phyloP scores from a whole-genome alignment of 2,329 filamentous ascomycete species.

The Xylariaceae sp. region DNA sequence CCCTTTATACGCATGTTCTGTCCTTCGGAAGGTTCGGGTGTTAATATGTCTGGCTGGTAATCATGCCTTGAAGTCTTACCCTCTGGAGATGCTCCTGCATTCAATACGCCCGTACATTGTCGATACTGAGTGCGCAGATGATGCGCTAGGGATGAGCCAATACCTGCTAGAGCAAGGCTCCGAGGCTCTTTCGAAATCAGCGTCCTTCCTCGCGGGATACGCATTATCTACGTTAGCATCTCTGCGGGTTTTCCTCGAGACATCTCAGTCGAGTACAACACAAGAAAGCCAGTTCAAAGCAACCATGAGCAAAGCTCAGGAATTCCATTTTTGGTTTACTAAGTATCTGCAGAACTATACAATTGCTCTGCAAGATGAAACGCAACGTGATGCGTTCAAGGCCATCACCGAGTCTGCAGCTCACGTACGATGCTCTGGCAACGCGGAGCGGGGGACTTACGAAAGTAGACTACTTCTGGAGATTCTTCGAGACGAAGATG shows the following conservation, averaged over 20 bases:
- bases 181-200: constrained; percentile 65
- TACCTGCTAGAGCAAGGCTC: constrained; percentile 78
- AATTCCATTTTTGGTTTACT: constrained; percentile 80
- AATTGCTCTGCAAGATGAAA: constrained; percentile 53
- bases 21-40: constrained; percentile 84
- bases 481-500: constrained; percentile 75
- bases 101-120: constrained; percentile 79
- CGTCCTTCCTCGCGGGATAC: constrained; percentile 82
- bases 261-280: constrained; percentile 77
- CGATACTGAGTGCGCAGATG: constrained; percentile 86
- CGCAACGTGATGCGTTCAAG: constrained; percentile 63
- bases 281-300: constrained; percentile 82
- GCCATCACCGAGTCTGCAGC: constrained; percentile 73
- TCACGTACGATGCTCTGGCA: constrained; percentile 70
- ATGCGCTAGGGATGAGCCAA: constrained; percentile 83
- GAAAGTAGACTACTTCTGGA: constrained; percentile 82
- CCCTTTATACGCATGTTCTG: constrained; percentile 82
- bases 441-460: constrained; percentile 70
- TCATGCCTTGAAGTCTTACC: constrained; percentile 77
- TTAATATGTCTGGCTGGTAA: constrained; percentile 78
- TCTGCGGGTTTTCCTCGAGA: constrained; percentile 75
- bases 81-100: constrained; percentile 87
- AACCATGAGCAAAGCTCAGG: constrained; percentile 76
- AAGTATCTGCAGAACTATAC: constrained; percentile 70
- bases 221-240: constrained; percentile 80